Evolutionary conservation across 1,139 yeast species (phyloP).

Genomic region (Yamadazyma sp.): DNA sequence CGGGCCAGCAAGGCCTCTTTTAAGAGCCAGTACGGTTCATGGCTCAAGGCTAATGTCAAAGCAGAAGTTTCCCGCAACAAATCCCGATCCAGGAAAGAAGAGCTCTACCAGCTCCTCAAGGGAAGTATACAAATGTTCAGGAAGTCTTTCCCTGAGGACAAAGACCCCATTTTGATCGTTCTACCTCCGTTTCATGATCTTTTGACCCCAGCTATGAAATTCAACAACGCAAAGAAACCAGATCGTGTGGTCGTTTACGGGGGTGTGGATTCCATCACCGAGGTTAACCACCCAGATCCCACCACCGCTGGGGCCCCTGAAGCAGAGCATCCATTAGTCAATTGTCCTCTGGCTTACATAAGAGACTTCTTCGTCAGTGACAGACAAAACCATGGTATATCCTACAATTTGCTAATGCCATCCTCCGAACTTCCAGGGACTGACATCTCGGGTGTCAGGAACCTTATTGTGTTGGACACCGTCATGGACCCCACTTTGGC

Average conservation of each 20-base stretch:
- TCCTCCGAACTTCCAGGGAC: constrained; percentile 22
- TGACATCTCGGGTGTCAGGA: constrained; percentile 14
- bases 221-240: not conserved
- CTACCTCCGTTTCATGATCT: constrained; percentile 17
- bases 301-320: not conserved
- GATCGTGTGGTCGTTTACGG: constrained; percentile 5
- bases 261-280: not conserved
- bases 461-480: constrained; percentile 24
- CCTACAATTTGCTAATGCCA: constrained; percentile 7
- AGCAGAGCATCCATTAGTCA: not conserved
- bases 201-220: constrained; percentile 1
- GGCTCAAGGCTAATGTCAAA: constrained; percentile 1
- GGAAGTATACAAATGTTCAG: not conserved
- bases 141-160: constrained; percentile 5
- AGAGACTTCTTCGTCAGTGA: not conserved
- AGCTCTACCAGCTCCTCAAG: not conserved
- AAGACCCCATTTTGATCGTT: constrained; percentile 16
- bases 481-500: constrained; percentile 26
- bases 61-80: not conserved
- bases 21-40: constrained; percentile 1
- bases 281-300: not conserved
- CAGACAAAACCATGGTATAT: not conserved
- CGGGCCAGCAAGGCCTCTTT: not conserved
- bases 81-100: not conserved
- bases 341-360: not conserved